Evolutionary conservation across 192 early-diverging fungal genomes (phyloP).

Genomic region (Backusella australiensis): DNA sequence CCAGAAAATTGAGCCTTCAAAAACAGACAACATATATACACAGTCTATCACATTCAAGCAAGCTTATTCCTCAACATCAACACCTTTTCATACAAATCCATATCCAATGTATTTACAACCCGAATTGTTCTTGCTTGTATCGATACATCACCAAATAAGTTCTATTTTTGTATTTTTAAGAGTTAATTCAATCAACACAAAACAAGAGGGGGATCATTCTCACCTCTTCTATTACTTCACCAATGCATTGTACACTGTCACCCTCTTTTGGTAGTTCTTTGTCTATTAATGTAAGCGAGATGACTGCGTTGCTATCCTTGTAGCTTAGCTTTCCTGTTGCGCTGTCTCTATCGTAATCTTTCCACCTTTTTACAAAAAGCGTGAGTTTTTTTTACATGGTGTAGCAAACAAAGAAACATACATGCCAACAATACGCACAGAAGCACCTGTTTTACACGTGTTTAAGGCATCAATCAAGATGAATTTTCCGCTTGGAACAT

Average conservation of each 20-base stretch:
- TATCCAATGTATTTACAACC: neutral
- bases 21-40: neutral
- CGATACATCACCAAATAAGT: neutral
- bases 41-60: neutral
- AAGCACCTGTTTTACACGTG: neutral
- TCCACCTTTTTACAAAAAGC: neutral
- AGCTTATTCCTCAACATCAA: neutral
- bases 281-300: neutral
- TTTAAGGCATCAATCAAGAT: neutral
- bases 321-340: neutral
- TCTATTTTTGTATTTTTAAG: neutral
- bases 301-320: neutral
- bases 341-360: neutral
- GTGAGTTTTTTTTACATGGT: no score
- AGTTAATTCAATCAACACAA: no score
- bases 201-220: neutral
- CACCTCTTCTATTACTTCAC: slow-evolving; percentile 7
- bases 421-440: slow-evolving; percentile 1
- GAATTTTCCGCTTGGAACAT: neutral
- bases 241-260: slow-evolving; percentile 9
- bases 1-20: neutral
- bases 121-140: neutral
- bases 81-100: slow-evolving; percentile 8
- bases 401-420: neutral
- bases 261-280: neutral